phyloP scores from a whole-genome alignment of 2,329 filamentous ascomycete species.

The Didymella keratinophila region DNA sequence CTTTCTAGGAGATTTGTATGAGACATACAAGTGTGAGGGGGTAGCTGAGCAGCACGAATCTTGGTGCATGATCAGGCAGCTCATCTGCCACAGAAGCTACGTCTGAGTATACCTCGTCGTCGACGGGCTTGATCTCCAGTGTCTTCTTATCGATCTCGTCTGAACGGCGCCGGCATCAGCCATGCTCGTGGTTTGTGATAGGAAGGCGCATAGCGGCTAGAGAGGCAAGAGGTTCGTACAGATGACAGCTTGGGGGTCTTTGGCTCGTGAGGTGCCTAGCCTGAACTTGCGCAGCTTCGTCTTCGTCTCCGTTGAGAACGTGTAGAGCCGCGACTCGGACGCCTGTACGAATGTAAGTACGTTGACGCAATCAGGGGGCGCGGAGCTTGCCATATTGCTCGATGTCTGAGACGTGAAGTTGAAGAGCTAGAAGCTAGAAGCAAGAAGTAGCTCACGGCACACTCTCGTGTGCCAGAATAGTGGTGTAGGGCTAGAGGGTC shows the following conservation, averaged over 20 bases:
- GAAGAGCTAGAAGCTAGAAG: background rate
- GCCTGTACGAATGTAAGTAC: slow-evolving; percentile 45
- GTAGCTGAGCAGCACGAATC: slow-evolving; percentile 90
- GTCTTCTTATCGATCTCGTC: slow-evolving; percentile 90
- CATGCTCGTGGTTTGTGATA: slow-evolving; percentile 12
- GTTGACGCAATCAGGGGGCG: background rate
- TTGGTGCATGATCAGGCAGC: slow-evolving; percentile 88
- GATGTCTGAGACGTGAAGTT: background rate
- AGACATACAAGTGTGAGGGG: slow-evolving; percentile 79
- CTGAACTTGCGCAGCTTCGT: slow-evolving; percentile 94
- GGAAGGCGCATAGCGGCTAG: slow-evolving; percentile 10
- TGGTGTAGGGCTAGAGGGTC: slow-evolving; percentile 32
- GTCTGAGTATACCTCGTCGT: slow-evolving; percentile 81
- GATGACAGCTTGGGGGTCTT: slow-evolving; percentile 87
- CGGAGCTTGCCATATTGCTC: slow-evolving; percentile 32
- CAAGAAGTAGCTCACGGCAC: background rate
- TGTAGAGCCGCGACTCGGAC: slow-evolving; percentile 89
- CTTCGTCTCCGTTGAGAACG: slow-evolving; percentile 89
- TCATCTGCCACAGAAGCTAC: slow-evolving; percentile 85
- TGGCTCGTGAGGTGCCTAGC: slow-evolving; percentile 85
- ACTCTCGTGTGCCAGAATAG: slow-evolving; percentile 12
- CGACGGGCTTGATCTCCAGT: slow-evolving; percentile 86
- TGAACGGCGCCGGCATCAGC: slow-evolving; percentile 55
- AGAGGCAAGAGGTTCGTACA: slow-evolving; percentile 67
- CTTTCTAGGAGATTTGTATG: background rate